Percentiles rank a stretch among this genome's conserved stretches.
phyloP scores from a whole-genome alignment of 257 asterid genomes.

The Rauvolfia tetraphylla region DNA sequence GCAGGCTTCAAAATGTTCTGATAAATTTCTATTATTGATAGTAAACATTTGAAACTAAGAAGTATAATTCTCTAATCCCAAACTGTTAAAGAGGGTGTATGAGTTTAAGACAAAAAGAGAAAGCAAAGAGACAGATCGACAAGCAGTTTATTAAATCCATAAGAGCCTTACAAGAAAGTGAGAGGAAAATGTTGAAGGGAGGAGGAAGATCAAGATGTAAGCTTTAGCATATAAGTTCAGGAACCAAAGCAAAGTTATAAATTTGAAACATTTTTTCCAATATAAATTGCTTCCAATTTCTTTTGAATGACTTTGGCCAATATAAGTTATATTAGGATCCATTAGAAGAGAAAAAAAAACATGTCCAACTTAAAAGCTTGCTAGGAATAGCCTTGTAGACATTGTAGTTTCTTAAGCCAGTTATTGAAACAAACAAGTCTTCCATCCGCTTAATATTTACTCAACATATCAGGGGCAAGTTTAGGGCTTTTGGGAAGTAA shows the following conservation, averaged over 20 bases:
- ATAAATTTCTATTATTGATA: no score
- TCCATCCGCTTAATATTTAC: background rate
- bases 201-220: background rate
- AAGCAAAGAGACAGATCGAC: background rate
- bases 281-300: background rate
- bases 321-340: background rate
- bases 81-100: background rate
- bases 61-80: background rate
- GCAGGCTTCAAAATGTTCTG: background rate
- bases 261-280: no score
- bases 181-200: background rate
- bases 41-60: background rate
- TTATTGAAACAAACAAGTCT: background rate
- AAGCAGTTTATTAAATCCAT: background rate
- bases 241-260: background rate
- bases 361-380: background rate
- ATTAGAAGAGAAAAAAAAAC: background rate
- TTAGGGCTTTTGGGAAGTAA: background rate
- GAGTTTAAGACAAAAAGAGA: background rate
- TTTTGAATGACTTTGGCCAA: background rate
- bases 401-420: background rate
- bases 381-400: no score
- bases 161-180: background rate
- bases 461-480: background rate
- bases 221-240: background rate